Evolutionary conservation across 805 yeast genomes (phyloP), one percentile per base, ranked within the genome.

Genomic region (Millerozyma miso): DNA sequence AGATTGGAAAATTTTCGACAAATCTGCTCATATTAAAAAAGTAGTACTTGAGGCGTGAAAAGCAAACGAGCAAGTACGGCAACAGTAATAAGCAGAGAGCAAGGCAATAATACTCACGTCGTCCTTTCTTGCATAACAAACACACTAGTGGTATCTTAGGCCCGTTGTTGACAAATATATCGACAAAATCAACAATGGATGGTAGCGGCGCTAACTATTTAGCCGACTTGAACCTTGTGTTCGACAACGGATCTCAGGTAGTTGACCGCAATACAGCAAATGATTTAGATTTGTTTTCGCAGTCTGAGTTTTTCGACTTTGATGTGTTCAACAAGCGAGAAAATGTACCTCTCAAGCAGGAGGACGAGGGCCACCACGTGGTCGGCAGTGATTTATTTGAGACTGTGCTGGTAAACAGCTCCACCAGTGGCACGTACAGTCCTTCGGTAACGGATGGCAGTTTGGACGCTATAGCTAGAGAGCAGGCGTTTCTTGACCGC

Each of bases 191-290:
- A n/a, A 50, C 20, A 16, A 70, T 70, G 74, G 67, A 65, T 46
- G 68, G 63, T 51, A 71, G 67, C 50, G 65, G 71, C 35, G 59
- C 64, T 23, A 73, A 70, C 52, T 70, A 67, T 52, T 58, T 70
- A 51, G 58, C 59, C 42, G 62, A 66, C 46, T 56, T 69, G 52
- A 67, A 69, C 53, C 61, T 70, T 33, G 73, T 65, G 44, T 62
- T 69, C 44, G 63, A 62, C 44, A 50, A 43, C 34, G 59, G 33
- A 16, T 34, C 35, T 17, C 43, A 42, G 12, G 36, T 15, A 20
- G 31, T 20, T 12, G 32, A 37, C 12, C 40, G 40, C 2, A 44
- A 54, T 5, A 50, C 51, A 31, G 42, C 43, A 17, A 55, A 51
- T 34, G 72, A 67, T 49, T 65, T 70, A 57, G 73, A 67, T 40